phyloP scores from a whole-genome alignment of 2,329 filamentous ascomycete species.

The Xylaria multiplex region DNA sequence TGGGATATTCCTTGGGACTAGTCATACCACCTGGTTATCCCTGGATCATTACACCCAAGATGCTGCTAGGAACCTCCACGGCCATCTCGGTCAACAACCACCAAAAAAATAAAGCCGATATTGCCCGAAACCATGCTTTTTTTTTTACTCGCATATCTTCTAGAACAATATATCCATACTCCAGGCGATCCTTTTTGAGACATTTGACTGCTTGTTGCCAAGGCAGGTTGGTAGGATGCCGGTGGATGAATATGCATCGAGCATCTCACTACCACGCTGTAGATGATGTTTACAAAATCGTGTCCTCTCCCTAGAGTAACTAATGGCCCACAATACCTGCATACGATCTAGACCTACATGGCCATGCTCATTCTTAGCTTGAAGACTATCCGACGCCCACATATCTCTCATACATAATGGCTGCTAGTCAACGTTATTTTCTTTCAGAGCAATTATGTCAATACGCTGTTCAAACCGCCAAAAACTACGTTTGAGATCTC shows the following conservation, averaged over 20 bases:
- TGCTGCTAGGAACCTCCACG: neutral
- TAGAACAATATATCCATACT: slow-evolving; percentile 22
- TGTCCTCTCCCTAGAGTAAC: slow-evolving; percentile 15
- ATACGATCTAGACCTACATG: slow-evolving; percentile 23
- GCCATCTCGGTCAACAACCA: slow-evolving; percentile 20
- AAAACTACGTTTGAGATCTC: neutral
- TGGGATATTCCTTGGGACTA: slow-evolving; percentile 5
- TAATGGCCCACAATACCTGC: slow-evolving; percentile 27
- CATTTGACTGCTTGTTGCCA: neutral
- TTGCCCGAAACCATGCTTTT: slow-evolving; percentile 32
- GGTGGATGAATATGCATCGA: neutral
- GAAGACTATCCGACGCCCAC: slow-evolving; percentile 32
- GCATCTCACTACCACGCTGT: slow-evolving; percentile 13
- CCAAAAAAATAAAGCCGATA: slow-evolving; percentile 36
- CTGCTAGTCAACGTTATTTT: slow-evolving; percentile 15
- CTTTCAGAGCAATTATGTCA: neutral
- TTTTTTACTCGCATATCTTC: slow-evolving; percentile 19
- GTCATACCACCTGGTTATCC: slow-evolving; percentile 22
- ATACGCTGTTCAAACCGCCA: neutral
- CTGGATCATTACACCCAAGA: slow-evolving; percentile 21
- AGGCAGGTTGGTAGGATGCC: neutral
- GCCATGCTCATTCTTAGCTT: slow-evolving; percentile 10
- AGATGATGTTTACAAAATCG: slow-evolving; percentile 23
- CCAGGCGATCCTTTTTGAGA: slow-evolving; percentile 16
- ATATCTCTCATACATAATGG: slow-evolving; percentile 14